Evolutionary conservation across 2,329 filamentous ascomycete species (phyloP), one percentile per base, ranked within the genome.

Genomic region (Stagonosporopsis vannaccii): DNA sequence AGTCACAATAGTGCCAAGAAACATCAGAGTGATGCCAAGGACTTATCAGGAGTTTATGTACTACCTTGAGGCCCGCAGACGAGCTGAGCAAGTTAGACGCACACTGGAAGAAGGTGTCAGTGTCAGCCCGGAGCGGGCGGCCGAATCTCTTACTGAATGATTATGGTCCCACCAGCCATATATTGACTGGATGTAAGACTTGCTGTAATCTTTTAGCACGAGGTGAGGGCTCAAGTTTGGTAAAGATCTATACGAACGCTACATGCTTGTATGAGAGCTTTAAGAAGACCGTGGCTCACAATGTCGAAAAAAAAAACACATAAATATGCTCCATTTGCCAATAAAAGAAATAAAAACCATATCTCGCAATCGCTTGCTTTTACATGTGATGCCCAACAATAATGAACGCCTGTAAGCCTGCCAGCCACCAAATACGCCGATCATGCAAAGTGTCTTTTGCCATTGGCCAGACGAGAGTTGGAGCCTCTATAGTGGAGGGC

Each of bases 31-130:
- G 19, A 85, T 90, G 79, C 88, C 88, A 4, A 79, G 82, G 69
- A 84, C 80, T 12, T 88, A 88, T 64, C 80, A 81, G 40, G 85
- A 88, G 63, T 87, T 86, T 61, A 88, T 88, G 85, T 80, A 85
- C 71, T 88, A 86, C 72, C 79, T 87, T 15, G 85, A 87, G 76
- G 85, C 85, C 6, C 74, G 84, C 44, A 76, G 86, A 61, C 74
- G 85, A 54, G 84, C 83, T 3, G 76, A 80, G 62, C 80, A 82
- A 65, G 81, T 87, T 42, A 68, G 67, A 49, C 63, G 70, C 49
- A 75, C 62, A 30, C 41, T 74, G 19, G 63, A 71, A 20, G 69
- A 73, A 26, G 66, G 71, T 4, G 42, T 62, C n/a, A 67, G 63
- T 6, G 53, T 74, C 37, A 68, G 64, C 49, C 68, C 70, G 4